These are phyloP conservation scores for Aegilops sharonensis DNA, from an alignment of 176 grass and related monocot genomes.

Conservation along the genomic window DNA sequence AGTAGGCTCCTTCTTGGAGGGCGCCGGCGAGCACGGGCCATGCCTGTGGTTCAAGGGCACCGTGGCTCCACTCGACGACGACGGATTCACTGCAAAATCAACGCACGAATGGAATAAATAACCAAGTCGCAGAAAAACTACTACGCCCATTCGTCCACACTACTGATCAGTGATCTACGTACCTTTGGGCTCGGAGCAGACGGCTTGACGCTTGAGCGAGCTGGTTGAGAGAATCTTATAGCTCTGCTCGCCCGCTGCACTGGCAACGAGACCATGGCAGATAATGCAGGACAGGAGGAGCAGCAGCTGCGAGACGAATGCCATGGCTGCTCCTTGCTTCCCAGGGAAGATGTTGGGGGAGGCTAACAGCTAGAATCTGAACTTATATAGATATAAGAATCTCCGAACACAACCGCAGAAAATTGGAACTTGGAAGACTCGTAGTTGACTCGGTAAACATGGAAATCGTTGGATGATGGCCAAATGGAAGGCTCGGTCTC, in stretches of 20 bases:
- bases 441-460: neutral
- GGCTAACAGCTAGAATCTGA: neutral
- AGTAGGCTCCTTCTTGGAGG: neutral
- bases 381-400: conserved; percentile 26
- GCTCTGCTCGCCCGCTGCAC: neutral
- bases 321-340: conserved; percentile 24
- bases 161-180: neutral
- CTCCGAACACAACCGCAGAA: neutral
- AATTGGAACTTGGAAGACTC: neutral
- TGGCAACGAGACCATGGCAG: neutral
- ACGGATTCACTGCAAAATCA: neutral
- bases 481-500: neutral
- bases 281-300: conserved; percentile 24
- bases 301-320: neutral
- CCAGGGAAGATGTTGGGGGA: neutral
- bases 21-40: conserved; percentile 56
- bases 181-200: conserved; percentile 34
- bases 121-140: neutral
- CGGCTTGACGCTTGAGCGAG: neutral
- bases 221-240: conserved; percentile 9
- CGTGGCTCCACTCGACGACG: neutral
- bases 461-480: neutral
- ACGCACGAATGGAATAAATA: too few species aligned
- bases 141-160: neutral
- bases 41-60: conserved; percentile 51